phyloP scores from a whole-genome alignment of 495 filamentous ascomycete species.

The Xylaria scruposa region DNA sequence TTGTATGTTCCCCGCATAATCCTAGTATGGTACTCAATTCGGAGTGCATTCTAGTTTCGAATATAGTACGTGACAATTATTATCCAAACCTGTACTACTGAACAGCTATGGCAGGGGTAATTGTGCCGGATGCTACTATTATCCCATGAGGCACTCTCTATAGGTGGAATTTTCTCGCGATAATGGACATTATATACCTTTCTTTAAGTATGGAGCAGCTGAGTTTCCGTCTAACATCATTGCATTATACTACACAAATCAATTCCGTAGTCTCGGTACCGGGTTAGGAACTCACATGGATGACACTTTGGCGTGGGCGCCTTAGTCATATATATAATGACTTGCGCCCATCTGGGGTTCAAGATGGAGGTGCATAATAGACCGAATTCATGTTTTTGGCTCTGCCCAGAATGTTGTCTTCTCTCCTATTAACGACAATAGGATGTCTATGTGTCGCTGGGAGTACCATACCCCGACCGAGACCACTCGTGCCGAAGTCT shows the following conservation, averaged over 20 bases:
- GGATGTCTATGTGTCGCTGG: conserved; percentile 4
- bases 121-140: neutral
- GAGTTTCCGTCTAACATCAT: neutral
- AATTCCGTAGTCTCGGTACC: neutral
- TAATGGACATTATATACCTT: neutral
- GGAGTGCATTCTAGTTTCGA: neutral
- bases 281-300: neutral
- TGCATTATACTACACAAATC: neutral
- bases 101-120: neutral
- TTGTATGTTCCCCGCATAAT: neutral
- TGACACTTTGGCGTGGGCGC: neutral
- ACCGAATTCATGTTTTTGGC: neutral
- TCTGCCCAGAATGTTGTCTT: neutral
- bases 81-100: neutral
- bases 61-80: neutral
- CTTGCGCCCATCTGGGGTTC: neutral
- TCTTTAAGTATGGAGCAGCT: neutral
- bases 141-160: neutral
- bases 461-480: conserved; percentile 11
- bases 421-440: neutral
- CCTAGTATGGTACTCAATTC: neutral
- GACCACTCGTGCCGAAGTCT: conserved; percentile 19
- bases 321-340: neutral
- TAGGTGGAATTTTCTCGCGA: neutral
- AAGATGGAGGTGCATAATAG: neutral